A percentile compares a stretch with the other conserved stretches of the same genome.
These are phyloP conservation scores for Stagonosporopsis chrysanthemi DNA, from an alignment of 2,329 filamentous ascomycete species.

Conservation along the genomic window DNA sequence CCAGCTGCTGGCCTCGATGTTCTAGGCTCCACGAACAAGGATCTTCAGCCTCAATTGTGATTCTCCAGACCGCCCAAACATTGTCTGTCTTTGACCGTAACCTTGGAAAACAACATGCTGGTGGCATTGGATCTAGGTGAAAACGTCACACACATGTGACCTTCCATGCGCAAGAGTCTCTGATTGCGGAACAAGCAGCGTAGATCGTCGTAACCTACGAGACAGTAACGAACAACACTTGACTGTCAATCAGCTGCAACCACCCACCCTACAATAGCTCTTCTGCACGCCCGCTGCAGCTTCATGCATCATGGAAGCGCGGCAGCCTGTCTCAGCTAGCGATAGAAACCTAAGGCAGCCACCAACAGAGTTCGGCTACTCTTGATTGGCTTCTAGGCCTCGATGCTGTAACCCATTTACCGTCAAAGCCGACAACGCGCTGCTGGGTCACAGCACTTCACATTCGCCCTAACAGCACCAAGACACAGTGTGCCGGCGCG, in stretches of 20 bases:
- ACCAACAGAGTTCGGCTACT: background rate
- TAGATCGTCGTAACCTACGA: background rate
- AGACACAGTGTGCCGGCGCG: constrained; percentile 1
- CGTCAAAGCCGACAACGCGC: constrained; percentile 4
- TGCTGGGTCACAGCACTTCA: background rate
- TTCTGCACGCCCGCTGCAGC: background rate
- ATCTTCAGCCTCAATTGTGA: constrained; percentile 3
- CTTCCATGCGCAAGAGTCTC: background rate
- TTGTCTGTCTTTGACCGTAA: background rate
- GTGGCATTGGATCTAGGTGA: background rate
- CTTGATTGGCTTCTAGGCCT: background rate
- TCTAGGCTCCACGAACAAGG: background rate
- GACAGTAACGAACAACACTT: background rate
- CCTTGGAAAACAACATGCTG: background rate
- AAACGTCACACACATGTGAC: constrained; percentile 7
- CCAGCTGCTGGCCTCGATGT: background rate
- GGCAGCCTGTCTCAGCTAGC: constrained; percentile 8
- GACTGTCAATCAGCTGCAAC: constrained; percentile 2
- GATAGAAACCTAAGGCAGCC: background rate
- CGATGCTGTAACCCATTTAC: constrained; percentile 4
- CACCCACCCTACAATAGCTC: background rate
- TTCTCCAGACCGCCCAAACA: constrained; percentile 2
- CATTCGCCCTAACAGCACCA: background rate
- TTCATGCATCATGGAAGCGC: background rate
- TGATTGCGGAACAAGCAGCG: background rate